Evolutionary conservation across 495 filamentous ascomycete genomes (phyloP).

Genomic region (Xylaria palmicola): DNA sequence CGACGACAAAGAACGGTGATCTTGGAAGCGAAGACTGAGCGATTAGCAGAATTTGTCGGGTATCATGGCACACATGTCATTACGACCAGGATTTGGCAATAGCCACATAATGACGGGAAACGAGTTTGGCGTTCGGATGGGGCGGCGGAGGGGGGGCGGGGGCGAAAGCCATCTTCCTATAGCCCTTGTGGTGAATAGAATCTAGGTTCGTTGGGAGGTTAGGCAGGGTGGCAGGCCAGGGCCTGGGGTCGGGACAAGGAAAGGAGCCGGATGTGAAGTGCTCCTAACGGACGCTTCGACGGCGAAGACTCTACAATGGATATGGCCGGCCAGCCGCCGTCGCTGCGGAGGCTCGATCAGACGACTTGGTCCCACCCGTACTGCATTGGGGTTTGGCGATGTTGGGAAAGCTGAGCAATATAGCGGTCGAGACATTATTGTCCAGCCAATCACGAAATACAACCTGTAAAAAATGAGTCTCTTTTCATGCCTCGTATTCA

Average conservation of each 20-base stretch:
- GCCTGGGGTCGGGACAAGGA: not conserved
- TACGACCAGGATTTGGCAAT: slow-evolving; percentile 1
- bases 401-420: not conserved
- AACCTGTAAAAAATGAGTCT: not conserved
- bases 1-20: slow-evolving; percentile 31
- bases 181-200: slow-evolving; percentile 16
- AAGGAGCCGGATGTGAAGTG: not conserved
- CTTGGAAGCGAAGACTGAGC: slow-evolving; percentile 21
- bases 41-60: slow-evolving; percentile 18
- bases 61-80: not conserved
- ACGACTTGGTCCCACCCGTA: slow-evolving; percentile 9
- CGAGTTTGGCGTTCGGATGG: slow-evolving; percentile 27
- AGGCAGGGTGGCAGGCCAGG: slow-evolving; percentile 12
- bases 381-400: slow-evolving; percentile 5
- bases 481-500: not conserved
- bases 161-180: slow-evolving; percentile 23
- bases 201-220: slow-evolving; percentile 16
- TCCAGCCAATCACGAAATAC: not conserved
- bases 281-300: not conserved
- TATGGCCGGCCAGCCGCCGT: slow-evolving; percentile 4
- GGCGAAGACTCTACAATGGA: not conserved
- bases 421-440: not conserved
- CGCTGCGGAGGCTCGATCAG: slow-evolving; percentile 3
- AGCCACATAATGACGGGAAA: slow-evolving; percentile 27
- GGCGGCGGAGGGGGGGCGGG: no score